Conservation (phyloP, 257 asterid species). For the Fraxinus quadrangulata region DNA sequence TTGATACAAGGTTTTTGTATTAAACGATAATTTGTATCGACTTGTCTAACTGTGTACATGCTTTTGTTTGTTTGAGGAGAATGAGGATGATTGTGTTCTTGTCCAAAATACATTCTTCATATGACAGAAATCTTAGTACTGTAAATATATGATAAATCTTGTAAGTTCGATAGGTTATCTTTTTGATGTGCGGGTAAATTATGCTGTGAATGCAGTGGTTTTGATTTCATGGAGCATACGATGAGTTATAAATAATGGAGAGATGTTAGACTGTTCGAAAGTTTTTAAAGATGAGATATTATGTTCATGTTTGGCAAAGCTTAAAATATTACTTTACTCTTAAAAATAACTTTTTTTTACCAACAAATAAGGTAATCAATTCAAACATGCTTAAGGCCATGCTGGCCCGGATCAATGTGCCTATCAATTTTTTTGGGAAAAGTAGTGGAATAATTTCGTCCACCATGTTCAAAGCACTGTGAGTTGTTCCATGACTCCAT, state of each 20-base stretch:
- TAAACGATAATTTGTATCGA: background rate
- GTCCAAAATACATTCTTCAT: background rate
- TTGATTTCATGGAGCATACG: background rate
- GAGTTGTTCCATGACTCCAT: too few species aligned
- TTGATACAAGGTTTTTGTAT: background rate
- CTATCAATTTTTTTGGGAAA: too few species aligned
- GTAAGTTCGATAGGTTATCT: too few species aligned
- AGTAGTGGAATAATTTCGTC: too few species aligned
- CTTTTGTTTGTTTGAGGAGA: slow-evolving; percentile 5
- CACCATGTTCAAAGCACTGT: too few species aligned
- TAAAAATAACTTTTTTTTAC: too few species aligned
- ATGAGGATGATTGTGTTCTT: background rate
- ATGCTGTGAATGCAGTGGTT: background rate
- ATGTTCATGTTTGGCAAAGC: background rate
- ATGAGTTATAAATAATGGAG: background rate
- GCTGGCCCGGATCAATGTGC: too few species aligned
- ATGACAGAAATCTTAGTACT: background rate
- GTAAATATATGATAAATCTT: too few species aligned
- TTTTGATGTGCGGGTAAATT: too few species aligned
- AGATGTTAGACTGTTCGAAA: background rate
- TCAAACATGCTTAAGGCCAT: too few species aligned
- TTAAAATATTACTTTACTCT: too few species aligned
- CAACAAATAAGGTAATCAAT: too few species aligned
- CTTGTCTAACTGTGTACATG: background rate
- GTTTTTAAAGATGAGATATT: background rate